Conservation (phyloP, 2,329 filamentous ascomycete species). For the Pseudogymnoascus sp. region DNA sequence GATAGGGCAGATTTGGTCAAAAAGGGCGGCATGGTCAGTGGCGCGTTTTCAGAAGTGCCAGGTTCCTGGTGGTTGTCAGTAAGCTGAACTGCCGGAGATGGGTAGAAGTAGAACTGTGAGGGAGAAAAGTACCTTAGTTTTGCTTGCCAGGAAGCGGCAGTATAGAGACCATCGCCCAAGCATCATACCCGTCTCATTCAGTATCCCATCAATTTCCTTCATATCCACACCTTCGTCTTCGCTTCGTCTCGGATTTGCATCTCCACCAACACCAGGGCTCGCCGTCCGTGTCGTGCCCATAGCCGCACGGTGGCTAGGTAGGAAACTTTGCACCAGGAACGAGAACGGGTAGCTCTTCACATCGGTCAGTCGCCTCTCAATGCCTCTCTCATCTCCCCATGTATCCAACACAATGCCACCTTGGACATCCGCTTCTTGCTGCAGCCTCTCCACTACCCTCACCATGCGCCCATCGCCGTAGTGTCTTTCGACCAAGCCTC, state of each 20-base stretch:
- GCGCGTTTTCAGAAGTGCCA: constrained; percentile 42
- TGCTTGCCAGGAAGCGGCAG: constrained; percentile 76
- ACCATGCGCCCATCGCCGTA: constrained; percentile 92
- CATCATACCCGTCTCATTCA: constrained; percentile 88
- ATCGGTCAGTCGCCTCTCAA: constrained; percentile 83
- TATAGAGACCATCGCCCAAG: constrained; percentile 90
- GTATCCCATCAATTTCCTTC: constrained; percentile 83
- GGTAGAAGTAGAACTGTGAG: constrained; percentile 18
- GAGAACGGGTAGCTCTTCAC: constrained; percentile 98
- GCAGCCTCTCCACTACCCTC: constrained; percentile 83
- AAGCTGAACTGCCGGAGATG: constrained; percentile 10
- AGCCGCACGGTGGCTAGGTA: constrained; percentile 58
- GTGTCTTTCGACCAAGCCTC: constrained; percentile 82
- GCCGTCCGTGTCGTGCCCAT: constrained; percentile 58
- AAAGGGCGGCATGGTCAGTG: constrained; percentile 62
- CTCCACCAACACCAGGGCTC: constrained; percentile 62
- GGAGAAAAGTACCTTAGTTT: constrained; percentile 60
- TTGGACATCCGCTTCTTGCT: constrained; percentile 92
- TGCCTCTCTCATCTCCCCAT: constrained; percentile 80
- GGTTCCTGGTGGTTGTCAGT: constrained; percentile 40
- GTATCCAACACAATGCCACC: constrained; percentile 93
- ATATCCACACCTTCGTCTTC: constrained; percentile 94
- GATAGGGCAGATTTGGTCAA: constrained; percentile 70
- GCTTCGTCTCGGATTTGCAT: constrained; percentile 46
- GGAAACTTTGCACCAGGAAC: constrained; percentile 89